Conservation (phyloP, 345 rosid species). For the Toxicodendron radicans region DNA sequence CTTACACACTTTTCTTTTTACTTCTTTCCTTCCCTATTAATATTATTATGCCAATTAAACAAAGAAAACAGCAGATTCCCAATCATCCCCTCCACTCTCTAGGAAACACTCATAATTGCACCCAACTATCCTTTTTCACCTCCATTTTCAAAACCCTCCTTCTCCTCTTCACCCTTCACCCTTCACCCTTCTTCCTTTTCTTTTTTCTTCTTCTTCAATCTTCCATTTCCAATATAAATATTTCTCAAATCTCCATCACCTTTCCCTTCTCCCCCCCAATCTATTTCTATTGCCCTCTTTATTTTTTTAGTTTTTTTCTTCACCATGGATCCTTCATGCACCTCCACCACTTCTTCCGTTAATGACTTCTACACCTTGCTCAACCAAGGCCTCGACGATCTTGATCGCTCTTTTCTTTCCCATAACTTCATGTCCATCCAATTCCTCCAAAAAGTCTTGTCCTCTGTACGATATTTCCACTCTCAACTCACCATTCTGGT, state of each 20-base stretch:
- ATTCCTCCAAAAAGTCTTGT: slow-evolving; percentile 43
- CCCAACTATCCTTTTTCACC: slow-evolving; percentile 35
- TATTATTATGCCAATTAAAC: not conserved
- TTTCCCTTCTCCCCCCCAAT: slow-evolving; percentile 20
- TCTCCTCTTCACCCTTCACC: too few relatives aligned
- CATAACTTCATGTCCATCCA: slow-evolving; percentile 50
- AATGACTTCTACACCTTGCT: slow-evolving; percentile 52
- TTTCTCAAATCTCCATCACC: slow-evolving; percentile 46
- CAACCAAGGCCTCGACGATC: slow-evolving; percentile 45
- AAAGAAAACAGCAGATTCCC: slow-evolving; percentile 42
- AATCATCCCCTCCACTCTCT: slow-evolving; percentile 59
- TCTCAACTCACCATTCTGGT: slow-evolving; percentile 53
- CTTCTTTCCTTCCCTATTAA: not conserved
- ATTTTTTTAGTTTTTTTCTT: not conserved
- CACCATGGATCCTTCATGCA: slow-evolving; percentile 47
- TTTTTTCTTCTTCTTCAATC: not conserved
- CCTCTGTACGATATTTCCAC: slow-evolving; percentile 49
- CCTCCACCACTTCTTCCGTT: slow-evolving; percentile 38
- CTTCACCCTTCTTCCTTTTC: not conserved
- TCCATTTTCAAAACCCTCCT: not conserved
- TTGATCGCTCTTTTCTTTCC: slow-evolving; percentile 33
- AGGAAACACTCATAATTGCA: slow-evolving; percentile 60
- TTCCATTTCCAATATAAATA: slow-evolving; percentile 28
- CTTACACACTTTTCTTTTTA: not conserved
- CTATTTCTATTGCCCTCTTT: not conserved